Evolutionary conservation across 2,329 filamentous ascomycete species (phyloP), one percentile per base, ranked within the genome.

Genomic region (Ophiostoma novo-ulmi): DNA sequence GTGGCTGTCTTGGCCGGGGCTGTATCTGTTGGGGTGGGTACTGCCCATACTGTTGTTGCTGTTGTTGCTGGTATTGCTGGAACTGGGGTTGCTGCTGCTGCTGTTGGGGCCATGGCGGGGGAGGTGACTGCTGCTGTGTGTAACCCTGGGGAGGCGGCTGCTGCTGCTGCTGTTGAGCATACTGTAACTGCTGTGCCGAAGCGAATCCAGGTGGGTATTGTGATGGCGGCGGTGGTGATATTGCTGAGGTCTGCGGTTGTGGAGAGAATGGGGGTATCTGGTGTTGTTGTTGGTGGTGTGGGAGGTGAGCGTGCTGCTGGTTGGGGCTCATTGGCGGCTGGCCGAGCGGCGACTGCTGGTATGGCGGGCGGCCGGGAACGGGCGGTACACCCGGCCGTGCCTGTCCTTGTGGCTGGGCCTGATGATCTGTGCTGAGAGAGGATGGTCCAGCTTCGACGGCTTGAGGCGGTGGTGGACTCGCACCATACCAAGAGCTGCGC

Each of bases 1-100:
- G 83, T n/a, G 80, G 80, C 3, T 79, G 79, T 73, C 82, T 81
- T 1, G 77, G 78, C 17, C 75, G 78, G 0, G 77, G 76, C 71
- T 80, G 80, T n/a, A 77, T 74, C 39, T 72, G 73, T 3, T 73
- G 76, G 68, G 73, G 75, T 71, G 71, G 77, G 73, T 70, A 77
- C 67, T 70, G 75, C 68, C 72, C 69, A 70, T 20, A 74, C 72
- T 35, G 73, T 67, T 70, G 63, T 26, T 70, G 75, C 69, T 26
- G 26, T 26, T 26, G 26, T 26, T 66, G 68, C 72, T 70, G 77
- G 70, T 80, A 79, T 35, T 78, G 75, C 36, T 75, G 76, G 11
- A 61, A 39, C n/a, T 58, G 52, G 17, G 66, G 77, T 63, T 70
- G 74, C 68, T 73, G 55, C 64, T 70, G 74, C 70, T 14, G 73